Base-by-base conservation (phyloP, 164 flowering plant genomes). In the Euptelea pleiosperma region DNA sequence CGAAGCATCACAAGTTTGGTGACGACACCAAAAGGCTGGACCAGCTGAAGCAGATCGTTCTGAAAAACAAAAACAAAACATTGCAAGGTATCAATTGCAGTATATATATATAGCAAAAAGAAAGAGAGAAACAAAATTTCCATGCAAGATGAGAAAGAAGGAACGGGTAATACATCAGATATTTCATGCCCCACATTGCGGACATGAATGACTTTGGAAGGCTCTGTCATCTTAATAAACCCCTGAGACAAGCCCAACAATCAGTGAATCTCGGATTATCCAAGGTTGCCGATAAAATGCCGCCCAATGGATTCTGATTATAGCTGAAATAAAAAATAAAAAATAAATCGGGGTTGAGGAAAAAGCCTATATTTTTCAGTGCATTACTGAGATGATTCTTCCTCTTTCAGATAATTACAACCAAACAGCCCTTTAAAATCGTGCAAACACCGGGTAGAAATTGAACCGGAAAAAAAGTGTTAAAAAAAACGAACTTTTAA, bases 111-210 rank as follows among this genome's bases (percentile, higher is more conserved):
- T 30, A 19, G 1, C 12, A 8, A 48, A 9, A 21, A 18, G 4
- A 12, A 29, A 25, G 14, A 46, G 5, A 54, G 19, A 31, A 22
- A 6, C 9, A 46, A 62, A 10, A 54, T 2, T n/a, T 35, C 8
- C 29, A 16, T 22, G 0, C 11, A 21, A 43, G 40, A 36, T 7
- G 22, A 14, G 40, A 56, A 30, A 24, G 37, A 18, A 46, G 21
- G 19, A 14, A 24, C n/a, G n/a, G n/a, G 6, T 6, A 1, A 15
- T 78, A 90, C 99, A 81, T 93, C 99, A 24, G 97, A 78, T 41
- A 93, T 88, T 72, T 93, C 99, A 45, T 93, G 99, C 6, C 97
- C 99, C 29, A 93, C 99, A 46, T 93, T 93, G 59, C 99, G 97
- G 12, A 93, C 81, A 39, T 93, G 99, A 76, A 93, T 82, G 45